Conservation (phyloP, 2,329 filamentous ascomycete genomes). For the Penicillium sp. region DNA sequence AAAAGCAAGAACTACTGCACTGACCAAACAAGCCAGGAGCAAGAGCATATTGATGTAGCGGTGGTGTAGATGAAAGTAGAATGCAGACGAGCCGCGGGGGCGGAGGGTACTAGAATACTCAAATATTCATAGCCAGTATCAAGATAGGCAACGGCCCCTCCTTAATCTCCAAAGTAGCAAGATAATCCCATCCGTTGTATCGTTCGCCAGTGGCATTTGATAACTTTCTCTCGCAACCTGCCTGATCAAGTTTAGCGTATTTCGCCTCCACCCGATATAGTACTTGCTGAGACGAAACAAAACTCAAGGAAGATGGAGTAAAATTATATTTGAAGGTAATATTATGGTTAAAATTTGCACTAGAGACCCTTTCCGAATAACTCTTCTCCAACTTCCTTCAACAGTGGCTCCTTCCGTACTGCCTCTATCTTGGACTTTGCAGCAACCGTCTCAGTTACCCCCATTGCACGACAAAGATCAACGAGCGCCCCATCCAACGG, state of each 20-base stretch:
- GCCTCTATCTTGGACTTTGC: constrained; percentile 52
- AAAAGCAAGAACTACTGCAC: no score
- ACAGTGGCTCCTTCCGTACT: constrained; percentile 59
- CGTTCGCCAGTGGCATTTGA: not conserved
- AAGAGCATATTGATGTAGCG: no score
- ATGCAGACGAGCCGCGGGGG: no score
- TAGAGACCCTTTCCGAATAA: constrained; percentile 41
- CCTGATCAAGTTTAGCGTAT: not conserved
- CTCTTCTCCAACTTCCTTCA: constrained; percentile 51
- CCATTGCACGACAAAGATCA: constrained; percentile 75
- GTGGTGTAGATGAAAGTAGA: no score
- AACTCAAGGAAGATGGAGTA: not conserved
- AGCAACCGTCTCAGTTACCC: constrained; percentile 64
- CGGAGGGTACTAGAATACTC: no score
- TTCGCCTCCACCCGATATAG: not conserved
- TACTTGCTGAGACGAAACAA: not conserved
- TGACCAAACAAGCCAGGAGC: no score
- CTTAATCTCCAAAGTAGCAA: not conserved
- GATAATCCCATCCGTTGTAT: not conserved
- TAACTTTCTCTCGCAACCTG: not conserved
- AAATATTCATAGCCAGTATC: no score
- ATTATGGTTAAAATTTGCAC: not conserved
- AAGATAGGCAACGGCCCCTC: no score
- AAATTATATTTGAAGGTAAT: not conserved
- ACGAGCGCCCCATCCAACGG: constrained; percentile 70